A percentile compares a stretch with the other conserved stretches of the same genome.
Evolutionary conservation across 169 alveolate genomes (phyloP).

Genomic region (Plasmodium blacklocki): DNA sequence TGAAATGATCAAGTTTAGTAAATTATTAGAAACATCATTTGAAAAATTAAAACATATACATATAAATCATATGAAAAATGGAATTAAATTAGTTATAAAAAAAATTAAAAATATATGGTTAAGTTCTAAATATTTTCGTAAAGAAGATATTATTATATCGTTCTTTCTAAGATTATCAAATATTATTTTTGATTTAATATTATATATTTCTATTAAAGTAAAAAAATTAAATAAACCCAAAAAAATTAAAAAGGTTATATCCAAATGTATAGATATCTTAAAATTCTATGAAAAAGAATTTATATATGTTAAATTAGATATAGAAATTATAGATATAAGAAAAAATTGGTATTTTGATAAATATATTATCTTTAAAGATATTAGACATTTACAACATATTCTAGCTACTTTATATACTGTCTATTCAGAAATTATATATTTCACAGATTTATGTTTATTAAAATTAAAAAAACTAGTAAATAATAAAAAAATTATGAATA

Average conservation of each 20-base stretch:
- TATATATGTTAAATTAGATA: slow-evolving; percentile 67
- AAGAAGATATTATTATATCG: slow-evolving; percentile 66
- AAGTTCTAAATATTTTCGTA: slow-evolving; percentile 71
- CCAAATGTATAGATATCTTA: slow-evolving; percentile 64
- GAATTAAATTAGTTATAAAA: slow-evolving; percentile 56
- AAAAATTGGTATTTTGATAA: slow-evolving; percentile 76
- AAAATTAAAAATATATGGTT: slow-evolving; percentile 74
- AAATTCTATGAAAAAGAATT: slow-evolving; percentile 74
- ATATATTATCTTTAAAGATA: slow-evolving; percentile 54
- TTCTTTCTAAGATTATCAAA: slow-evolving; percentile 58
- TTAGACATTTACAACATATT: slow-evolving; percentile 60
- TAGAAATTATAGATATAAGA: slow-evolving; percentile 69
- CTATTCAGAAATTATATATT: slow-evolving; percentile 73
- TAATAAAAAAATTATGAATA: slow-evolving; percentile 62
- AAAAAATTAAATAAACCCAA: slow-evolving; percentile 63
- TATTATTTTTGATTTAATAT: slow-evolving; percentile 63
- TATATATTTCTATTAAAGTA: slow-evolving; percentile 58
- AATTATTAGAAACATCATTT: slow-evolving; percentile 54
- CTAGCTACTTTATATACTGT: slow-evolving; percentile 68
- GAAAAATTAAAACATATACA: slow-evolving; percentile 37
- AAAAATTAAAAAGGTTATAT: slow-evolving; percentile 43
- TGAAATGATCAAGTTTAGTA: slow-evolving; percentile 75
- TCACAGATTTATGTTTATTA: slow-evolving; percentile 72
- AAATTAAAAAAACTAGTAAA: slow-evolving; percentile 72
- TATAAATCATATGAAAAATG: slow-evolving; percentile 66